These are phyloP conservation scores for Petunia axillaris DNA, from an alignment of 257 asterid species.

Conservation along the genomic window DNA sequence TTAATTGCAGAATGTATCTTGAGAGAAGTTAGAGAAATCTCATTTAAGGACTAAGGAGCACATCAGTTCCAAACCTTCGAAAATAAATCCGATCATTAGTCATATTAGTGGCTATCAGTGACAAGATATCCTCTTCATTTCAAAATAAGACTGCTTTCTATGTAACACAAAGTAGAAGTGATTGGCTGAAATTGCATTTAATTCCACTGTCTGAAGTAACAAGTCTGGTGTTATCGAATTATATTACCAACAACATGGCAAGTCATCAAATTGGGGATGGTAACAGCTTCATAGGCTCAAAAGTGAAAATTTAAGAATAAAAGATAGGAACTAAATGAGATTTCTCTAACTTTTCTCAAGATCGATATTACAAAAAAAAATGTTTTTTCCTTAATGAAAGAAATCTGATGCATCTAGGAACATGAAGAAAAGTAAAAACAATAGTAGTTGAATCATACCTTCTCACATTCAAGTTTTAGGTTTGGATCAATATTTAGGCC, in stretches of 20 bases:
- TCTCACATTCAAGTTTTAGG: slow-evolving; percentile 74
- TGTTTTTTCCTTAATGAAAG: slow-evolving; percentile 6
- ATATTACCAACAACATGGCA: background rate
- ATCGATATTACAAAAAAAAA: background rate
- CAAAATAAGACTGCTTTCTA: slow-evolving; percentile 1
- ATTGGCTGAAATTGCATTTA: background rate
- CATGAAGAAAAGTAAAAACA: background rate
- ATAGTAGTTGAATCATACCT: slow-evolving; percentile 43
- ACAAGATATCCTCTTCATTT: slow-evolving; percentile 8
- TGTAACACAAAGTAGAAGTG: slow-evolving; percentile 2
- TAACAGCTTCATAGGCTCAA: background rate
- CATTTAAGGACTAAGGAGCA: background rate
- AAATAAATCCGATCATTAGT: background rate
- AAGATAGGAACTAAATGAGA: background rate
- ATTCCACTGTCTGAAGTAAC: slow-evolving; percentile 1
- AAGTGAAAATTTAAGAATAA: background rate
- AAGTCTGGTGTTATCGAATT: background rate
- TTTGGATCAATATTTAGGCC: slow-evolving; percentile 74
- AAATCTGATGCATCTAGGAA: slow-evolving; percentile 5
- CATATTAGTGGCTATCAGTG: background rate
- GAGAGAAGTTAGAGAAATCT: background rate
- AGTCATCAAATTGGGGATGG: background rate
- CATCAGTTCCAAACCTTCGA: slow-evolving; percentile 9
- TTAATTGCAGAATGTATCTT: background rate
- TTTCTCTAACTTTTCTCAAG: background rate